phyloP scores from a whole-genome alignment of 805 yeast genomes.

The Ogataea ganodermae region DNA sequence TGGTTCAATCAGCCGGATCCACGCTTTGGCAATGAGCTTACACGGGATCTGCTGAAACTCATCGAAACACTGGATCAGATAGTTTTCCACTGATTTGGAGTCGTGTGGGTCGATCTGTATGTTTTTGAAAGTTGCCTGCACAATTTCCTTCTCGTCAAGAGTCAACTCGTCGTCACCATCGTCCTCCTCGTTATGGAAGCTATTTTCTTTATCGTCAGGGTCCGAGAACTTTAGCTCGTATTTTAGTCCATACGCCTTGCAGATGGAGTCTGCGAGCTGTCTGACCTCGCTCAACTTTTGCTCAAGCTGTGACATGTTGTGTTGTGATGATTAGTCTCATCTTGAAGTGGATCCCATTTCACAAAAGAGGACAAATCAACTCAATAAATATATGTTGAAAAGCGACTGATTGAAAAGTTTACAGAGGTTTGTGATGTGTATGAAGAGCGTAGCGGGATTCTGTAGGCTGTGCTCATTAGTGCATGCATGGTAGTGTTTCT shows the following conservation, averaged over 20 bases:
- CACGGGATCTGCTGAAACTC: slow-evolving; percentile 56
- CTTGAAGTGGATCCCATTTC: not conserved
- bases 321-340: not conserved
- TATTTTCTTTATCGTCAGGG: slow-evolving; percentile 4
- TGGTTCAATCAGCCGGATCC: slow-evolving; percentile 70
- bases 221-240: slow-evolving; percentile 16
- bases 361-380: slow-evolving; percentile 14
- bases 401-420: not conserved
- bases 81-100: slow-evolving; percentile 24
- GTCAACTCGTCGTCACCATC: slow-evolving; percentile 6
- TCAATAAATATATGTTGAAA: not conserved
- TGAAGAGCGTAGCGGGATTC: not conserved
- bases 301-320: slow-evolving; percentile 17
- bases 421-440: slow-evolving; percentile 5
- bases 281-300: slow-evolving; percentile 14
- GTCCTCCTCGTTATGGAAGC: not conserved
- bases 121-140: slow-evolving; percentile 18
- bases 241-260: slow-evolving; percentile 17
- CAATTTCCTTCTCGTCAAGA: slow-evolving; percentile 11
- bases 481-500: no score
- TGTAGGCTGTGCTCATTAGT: not conserved
- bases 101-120: slow-evolving; percentile 22
- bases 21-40: slow-evolving; percentile 61
- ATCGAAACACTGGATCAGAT: slow-evolving; percentile 35
- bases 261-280: slow-evolving; percentile 16